Conservation (phyloP, 495 filamentous ascomycete species). For the Cairneyella variabilis region DNA sequence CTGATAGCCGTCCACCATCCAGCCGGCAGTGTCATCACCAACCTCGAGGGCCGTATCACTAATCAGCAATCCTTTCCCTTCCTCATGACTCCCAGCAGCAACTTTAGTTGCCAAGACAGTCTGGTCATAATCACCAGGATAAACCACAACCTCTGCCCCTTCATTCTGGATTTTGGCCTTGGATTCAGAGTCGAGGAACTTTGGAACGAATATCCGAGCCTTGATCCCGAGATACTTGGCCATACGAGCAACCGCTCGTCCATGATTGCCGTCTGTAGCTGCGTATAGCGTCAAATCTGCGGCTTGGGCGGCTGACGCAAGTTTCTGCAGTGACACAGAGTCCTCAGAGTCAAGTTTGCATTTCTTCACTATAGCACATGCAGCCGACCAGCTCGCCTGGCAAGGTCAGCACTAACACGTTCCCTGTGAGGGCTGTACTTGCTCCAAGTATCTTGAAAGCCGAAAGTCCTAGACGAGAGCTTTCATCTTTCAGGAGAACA, state of each 20-base stretch:
- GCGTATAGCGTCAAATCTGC: constrained; percentile 38
- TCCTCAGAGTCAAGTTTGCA: constrained; percentile 29
- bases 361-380: constrained; percentile 44
- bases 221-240: constrained; percentile 45
- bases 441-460: constrained; percentile 75
- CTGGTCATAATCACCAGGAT: constrained; percentile 56
- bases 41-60: constrained; percentile 61
- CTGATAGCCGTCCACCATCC: constrained; percentile 72
- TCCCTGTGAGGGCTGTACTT: too few relatives aligned
- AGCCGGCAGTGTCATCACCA: constrained; percentile 57
- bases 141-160: constrained; percentile 48
- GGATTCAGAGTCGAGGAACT: constrained; percentile 45
- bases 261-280: constrained; percentile 69
- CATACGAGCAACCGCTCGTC: constrained; percentile 63
- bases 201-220: constrained; percentile 52
- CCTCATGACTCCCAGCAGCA: constrained; percentile 26
- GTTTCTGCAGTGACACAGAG: constrained; percentile 27
- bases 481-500: constrained; percentile 58
- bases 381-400: constrained; percentile 54
- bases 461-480: constrained; percentile 54
- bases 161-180: constrained; percentile 49
- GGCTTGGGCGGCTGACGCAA: constrained; percentile 34
- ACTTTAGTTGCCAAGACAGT: constrained; percentile 45
- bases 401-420: too few relatives aligned
- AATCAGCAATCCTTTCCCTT: constrained; percentile 44